A percentile compares a stretch with the other conserved stretches of the same genome.
Evolutionary conservation across 768 basidiomycete species (phyloP).

Genomic region (Tylopilus cervinicoccineus): DNA sequence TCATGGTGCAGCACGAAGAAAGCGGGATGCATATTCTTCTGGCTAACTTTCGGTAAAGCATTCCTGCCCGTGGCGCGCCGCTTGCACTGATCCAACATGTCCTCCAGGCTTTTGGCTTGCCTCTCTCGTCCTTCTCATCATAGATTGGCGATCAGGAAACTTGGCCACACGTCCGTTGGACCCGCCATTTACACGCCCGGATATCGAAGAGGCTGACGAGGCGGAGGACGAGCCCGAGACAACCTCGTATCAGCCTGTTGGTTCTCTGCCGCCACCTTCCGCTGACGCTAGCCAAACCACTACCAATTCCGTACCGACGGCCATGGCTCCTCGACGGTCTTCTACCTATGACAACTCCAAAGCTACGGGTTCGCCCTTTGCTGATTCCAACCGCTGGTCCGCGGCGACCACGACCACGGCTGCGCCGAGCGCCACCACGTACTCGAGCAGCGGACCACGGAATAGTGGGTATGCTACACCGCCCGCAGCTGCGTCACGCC

Average conservation of each 20-base stretch:
- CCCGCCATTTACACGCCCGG: slow-evolving; percentile 70
- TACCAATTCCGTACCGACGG: slow-evolving; percentile 9
- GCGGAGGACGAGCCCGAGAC: slow-evolving; percentile 54
- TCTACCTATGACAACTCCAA: slow-evolving; percentile 26
- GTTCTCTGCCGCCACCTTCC: slow-evolving; percentile 31
- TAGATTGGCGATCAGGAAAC: slow-evolving; percentile 77
- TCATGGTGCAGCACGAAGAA: slow-evolving; percentile 94
- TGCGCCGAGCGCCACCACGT: slow-evolving; percentile 22
- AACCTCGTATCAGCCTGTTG: slow-evolving; percentile 44
- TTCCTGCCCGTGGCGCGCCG: not conserved
- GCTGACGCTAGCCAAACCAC: slow-evolving; percentile 20
- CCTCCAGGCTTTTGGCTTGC: slow-evolving; percentile 68
- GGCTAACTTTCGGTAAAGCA: slow-evolving; percentile 66
- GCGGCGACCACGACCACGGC: slow-evolving; percentile 28
- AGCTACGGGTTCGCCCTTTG: slow-evolving; percentile 39
- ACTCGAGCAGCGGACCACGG: slow-evolving; percentile 19
- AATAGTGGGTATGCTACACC: slow-evolving; percentile 29
- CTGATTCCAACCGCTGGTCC: slow-evolving; percentile 50
- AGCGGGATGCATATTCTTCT: slow-evolving; percentile 85
- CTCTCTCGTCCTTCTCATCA: slow-evolving; percentile 59
- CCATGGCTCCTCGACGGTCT: slow-evolving; percentile 18
- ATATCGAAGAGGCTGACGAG: slow-evolving; percentile 45
- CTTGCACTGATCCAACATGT: slow-evolving; percentile 8
- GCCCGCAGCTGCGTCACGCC: slow-evolving; percentile 41
- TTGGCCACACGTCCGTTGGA: slow-evolving; percentile 49